A percentile compares a stretch with the other conserved stretches of the same genome.
These are phyloP conservation scores for Letharia lupina DNA, from an alignment of 495 filamentous ascomycete genomes.

Conservation along the genomic window DNA sequence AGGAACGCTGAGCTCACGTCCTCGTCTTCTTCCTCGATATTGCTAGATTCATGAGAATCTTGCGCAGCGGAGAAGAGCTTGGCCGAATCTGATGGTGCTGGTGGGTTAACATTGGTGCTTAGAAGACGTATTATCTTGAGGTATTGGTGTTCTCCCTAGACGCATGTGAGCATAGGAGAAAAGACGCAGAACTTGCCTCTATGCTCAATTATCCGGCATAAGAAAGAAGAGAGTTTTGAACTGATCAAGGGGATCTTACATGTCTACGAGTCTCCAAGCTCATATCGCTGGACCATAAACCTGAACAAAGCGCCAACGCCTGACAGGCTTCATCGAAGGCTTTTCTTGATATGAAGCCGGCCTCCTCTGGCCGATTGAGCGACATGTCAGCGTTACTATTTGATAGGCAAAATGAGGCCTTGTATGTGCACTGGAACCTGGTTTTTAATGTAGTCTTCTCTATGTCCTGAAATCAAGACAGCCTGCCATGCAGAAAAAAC, in stretches of 20 bases:
- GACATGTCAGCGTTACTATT: background rate
- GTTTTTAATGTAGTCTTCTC: too few species aligned
- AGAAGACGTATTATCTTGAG: slow-evolving; percentile 42
- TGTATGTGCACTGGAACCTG: too few species aligned
- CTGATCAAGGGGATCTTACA: background rate
- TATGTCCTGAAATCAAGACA: too few species aligned
- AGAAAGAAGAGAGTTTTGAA: background rate
- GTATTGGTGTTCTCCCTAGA: slow-evolving; percentile 35
- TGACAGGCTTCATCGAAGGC: slow-evolving; percentile 12
- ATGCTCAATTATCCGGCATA: background rate
- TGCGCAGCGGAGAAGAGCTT: slow-evolving; percentile 11
- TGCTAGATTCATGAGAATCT: slow-evolving; percentile 19
- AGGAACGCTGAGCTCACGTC: slow-evolving; percentile 1
- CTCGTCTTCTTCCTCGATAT: slow-evolving; percentile 33
- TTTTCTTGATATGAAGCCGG: slow-evolving; percentile 8
- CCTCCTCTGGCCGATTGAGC: background rate
- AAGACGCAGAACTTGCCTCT: slow-evolving; percentile 29
- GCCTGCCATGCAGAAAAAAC: too few species aligned
- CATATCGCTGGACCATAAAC: background rate
- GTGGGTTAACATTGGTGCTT: background rate
- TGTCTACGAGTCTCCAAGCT: background rate
- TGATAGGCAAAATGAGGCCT: background rate
- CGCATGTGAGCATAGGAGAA: slow-evolving; percentile 29
- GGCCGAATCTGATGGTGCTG: slow-evolving; percentile 23
- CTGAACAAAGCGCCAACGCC: background rate